Evolutionary conservation across 805 yeast species (phyloP).

Genomic region (Jamesozyma spencerorum): DNA sequence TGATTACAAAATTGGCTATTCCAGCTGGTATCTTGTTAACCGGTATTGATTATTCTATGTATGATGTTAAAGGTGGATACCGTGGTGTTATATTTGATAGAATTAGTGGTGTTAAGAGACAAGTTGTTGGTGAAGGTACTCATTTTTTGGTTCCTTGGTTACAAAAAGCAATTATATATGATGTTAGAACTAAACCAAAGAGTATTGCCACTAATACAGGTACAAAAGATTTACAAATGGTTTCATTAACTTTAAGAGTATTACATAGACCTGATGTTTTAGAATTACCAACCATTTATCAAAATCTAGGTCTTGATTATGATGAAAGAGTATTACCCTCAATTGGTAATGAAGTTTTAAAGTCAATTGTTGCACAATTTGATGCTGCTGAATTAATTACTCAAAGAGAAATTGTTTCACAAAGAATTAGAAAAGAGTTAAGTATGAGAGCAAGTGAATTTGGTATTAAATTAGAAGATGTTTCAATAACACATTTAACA

Average conservation of each 20-base stretch:
- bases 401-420: slow-evolving; percentile 90
- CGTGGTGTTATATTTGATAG: slow-evolving; percentile 95
- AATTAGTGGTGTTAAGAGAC: slow-evolving; percentile 73
- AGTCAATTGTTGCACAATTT: slow-evolving; percentile 84
- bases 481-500: slow-evolving; percentile 94
- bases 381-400: slow-evolving; percentile 96
- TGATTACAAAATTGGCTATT: slow-evolving; percentile 42
- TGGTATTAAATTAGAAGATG: slow-evolving; percentile 88
- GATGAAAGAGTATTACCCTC: slow-evolving; percentile 92
- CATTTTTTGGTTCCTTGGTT: slow-evolving; percentile 95
- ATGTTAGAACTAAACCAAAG: slow-evolving; percentile 92
- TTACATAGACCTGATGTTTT: slow-evolving; percentile 87
- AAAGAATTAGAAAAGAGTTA: slow-evolving; percentile 79
- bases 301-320: slow-evolving; percentile 83
- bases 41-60: slow-evolving; percentile 73
- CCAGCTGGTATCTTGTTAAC: slow-evolving; percentile 64
- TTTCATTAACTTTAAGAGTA: slow-evolving; percentile 83
- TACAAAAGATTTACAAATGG: slow-evolving; percentile 94
- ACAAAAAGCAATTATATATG: slow-evolving; percentile 82
- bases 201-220: slow-evolving; percentile 92
- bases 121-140: slow-evolving; percentile 94
- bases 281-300: slow-evolving; percentile 78
- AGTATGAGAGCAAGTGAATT: slow-evolving; percentile 78
- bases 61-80: slow-evolving; percentile 92
- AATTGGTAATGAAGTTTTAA: slow-evolving; percentile 83